Percentiles rank a stretch among this genome's conserved stretches.
Conservation (phyloP, 2,329 filamentous ascomycete genomes). For the Didymella segeticola region DNA sequence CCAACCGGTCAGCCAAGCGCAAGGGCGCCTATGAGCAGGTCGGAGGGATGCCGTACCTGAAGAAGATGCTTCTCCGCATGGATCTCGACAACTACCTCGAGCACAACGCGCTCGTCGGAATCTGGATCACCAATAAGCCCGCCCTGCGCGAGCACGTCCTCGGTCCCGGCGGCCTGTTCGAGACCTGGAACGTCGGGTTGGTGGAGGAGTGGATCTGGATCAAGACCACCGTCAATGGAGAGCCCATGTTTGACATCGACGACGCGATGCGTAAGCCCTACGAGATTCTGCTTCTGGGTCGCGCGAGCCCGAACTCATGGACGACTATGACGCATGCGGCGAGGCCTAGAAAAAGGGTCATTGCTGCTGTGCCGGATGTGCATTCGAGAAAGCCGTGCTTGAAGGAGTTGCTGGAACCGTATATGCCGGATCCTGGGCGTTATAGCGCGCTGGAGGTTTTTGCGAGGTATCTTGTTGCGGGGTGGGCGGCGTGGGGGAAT, state of each 20-base stretch:
- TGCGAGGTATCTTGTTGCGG: slow-evolving; percentile 73
- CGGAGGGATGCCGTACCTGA: slow-evolving; percentile 56
- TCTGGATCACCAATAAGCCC: slow-evolving; percentile 81
- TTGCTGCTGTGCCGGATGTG: slow-evolving; percentile 74
- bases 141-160: slow-evolving; percentile 63
- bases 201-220: slow-evolving; percentile 80
- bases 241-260: slow-evolving; percentile 68
- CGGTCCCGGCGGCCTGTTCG: slow-evolving; percentile 65
- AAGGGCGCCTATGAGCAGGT: slow-evolving; percentile 59
- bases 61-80: slow-evolving; percentile 49
- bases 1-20: slow-evolving; percentile 74
- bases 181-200: slow-evolving; percentile 69
- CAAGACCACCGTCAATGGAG: slow-evolving; percentile 71
- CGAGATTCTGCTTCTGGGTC: slow-evolving; percentile 73
- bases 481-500: slow-evolving; percentile 82
- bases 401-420: slow-evolving; percentile 63
- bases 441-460: slow-evolving; percentile 77
- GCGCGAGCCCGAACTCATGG: slow-evolving; percentile 36
- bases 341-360: slow-evolving; percentile 59
- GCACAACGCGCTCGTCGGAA: slow-evolving; percentile 61
- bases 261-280: slow-evolving; percentile 76
- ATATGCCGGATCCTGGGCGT: slow-evolving; percentile 54
- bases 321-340: slow-evolving; percentile 32
- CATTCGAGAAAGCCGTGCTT: slow-evolving; percentile 82
- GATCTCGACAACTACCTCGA: slow-evolving; percentile 54